A percentile compares a stretch with the other conserved stretches of the same genome.
Conservation (phyloP, 2,329 filamentous ascomycete genomes). For the Verticillium nubilum region DNA sequence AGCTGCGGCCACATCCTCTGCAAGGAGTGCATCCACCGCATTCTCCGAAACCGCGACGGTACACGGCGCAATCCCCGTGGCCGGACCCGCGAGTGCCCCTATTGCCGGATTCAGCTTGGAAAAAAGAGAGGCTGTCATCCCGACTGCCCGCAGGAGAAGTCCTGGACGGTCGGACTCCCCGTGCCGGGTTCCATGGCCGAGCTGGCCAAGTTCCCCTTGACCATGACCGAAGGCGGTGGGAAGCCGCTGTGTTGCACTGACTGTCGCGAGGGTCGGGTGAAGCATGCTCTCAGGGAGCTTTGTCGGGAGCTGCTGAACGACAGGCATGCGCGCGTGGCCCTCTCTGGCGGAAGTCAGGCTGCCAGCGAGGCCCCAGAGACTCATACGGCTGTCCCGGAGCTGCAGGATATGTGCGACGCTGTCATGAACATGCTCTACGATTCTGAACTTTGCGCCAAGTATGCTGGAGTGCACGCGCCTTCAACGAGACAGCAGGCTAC, state of each 20-base stretch:
- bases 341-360: neutral
- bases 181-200: conserved; percentile 4
- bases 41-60: conserved; percentile 2
- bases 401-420: conserved; percentile 1
- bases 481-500: neutral
- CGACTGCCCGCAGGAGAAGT: neutral
- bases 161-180: neutral
- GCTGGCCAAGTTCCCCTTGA: conserved; percentile 3
- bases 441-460: conserved; percentile 2
- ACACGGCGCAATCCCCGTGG: neutral
- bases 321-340: neutral
- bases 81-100: conserved; percentile 3
- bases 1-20: conserved; percentile 11
- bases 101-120: conserved; percentile 5
- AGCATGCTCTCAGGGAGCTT: neutral
- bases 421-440: neutral
- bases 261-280: conserved; percentile 6
- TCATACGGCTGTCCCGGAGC: neutral
- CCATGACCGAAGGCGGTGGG: conserved; percentile 6
- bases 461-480: neutral
- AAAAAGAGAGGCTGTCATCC: conserved; percentile 2
- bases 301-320: neutral
- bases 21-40: conserved; percentile 2
- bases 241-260: neutral
- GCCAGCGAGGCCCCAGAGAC: neutral